phyloP scores from a whole-genome alignment of 192 early-diverging fungal species.

The Coemansia sp. region DNA sequence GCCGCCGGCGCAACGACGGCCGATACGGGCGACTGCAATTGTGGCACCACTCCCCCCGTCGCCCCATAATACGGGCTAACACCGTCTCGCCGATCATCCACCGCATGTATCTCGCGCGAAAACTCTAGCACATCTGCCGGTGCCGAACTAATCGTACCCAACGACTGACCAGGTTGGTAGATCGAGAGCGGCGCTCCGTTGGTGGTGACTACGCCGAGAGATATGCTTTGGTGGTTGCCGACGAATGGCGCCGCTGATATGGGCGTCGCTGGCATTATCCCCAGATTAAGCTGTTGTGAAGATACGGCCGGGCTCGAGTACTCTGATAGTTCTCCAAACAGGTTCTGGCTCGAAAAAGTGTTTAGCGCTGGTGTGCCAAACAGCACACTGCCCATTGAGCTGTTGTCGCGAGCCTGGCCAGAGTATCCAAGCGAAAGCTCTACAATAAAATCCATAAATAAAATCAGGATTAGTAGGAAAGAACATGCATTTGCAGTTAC shows the following conservation, averaged over 20 bases:
- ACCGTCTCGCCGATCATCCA: not conserved
- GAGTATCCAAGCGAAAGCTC: constrained; percentile 38
- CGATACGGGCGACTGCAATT: not conserved
- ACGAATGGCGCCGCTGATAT: constrained; percentile 27
- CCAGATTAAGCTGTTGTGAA: not conserved
- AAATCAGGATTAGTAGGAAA: not conserved
- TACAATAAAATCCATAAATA: constrained; percentile 15
- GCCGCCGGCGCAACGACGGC: not conserved
- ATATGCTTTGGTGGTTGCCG: not conserved
- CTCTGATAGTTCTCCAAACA: not conserved
- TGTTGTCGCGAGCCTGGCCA: constrained; percentile 14
- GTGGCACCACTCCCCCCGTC: not conserved
- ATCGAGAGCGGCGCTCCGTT: constrained; percentile 3
- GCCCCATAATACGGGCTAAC: not conserved
- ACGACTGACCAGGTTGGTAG: not conserved
- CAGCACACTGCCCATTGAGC: constrained; percentile 20
- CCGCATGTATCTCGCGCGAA: not conserved
- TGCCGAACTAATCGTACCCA: constrained; percentile 29
- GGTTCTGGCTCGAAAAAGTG: not conserved
- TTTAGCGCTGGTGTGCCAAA: constrained; percentile 25
- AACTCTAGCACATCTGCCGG: constrained; percentile 48
- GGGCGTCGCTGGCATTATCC: constrained; percentile 28
- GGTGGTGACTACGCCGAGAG: not conserved
- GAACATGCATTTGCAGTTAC: too few species aligned
- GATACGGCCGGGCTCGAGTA: not conserved